phyloP scores from a whole-genome alignment of 306 rosid genomes.

The Pachyrhizus erosus region DNA sequence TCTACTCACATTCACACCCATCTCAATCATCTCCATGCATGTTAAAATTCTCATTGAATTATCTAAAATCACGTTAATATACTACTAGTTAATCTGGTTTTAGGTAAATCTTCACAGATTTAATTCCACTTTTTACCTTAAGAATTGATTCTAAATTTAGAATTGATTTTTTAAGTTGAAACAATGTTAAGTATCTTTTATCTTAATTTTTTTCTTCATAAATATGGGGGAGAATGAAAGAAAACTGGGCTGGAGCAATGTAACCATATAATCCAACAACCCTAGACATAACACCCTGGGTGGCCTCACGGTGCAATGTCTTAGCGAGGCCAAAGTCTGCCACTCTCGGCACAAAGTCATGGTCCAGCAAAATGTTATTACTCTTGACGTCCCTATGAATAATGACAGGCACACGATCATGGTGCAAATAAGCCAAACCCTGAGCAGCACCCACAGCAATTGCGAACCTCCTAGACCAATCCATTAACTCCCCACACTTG shows the following conservation, averaged over 20 bases:
- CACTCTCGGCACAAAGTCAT: constrained; percentile 62
- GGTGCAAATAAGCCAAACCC: constrained; percentile 82
- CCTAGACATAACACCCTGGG: constrained; percentile 55
- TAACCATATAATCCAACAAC: constrained; percentile 89
- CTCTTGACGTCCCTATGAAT: constrained; percentile 93
- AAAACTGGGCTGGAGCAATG: constrained; percentile 77
- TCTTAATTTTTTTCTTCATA: neutral
- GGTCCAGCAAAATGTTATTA: constrained; percentile 77
- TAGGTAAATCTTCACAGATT: neutral
- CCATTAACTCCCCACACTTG: constrained; percentile 44
- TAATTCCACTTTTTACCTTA: neutral
- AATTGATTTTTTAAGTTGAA: too few relatives aligned
- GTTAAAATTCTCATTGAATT: neutral
- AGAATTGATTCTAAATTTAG: too few relatives aligned
- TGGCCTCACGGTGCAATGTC: constrained; percentile 51
- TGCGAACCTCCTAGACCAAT: constrained; percentile 60
- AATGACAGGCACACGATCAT: constrained; percentile 73
- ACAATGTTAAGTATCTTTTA: neutral
- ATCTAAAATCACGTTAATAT: neutral
- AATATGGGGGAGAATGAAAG: neutral
- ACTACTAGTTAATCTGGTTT: too few relatives aligned
- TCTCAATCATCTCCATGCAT: neutral
- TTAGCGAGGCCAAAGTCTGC: constrained; percentile 91
- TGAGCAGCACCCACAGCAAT: constrained; percentile 76
- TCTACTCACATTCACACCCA: constrained; percentile 25